phyloP scores from a whole-genome alignment of 352 stramenopile species.

The Phytophthora litchii region DNA sequence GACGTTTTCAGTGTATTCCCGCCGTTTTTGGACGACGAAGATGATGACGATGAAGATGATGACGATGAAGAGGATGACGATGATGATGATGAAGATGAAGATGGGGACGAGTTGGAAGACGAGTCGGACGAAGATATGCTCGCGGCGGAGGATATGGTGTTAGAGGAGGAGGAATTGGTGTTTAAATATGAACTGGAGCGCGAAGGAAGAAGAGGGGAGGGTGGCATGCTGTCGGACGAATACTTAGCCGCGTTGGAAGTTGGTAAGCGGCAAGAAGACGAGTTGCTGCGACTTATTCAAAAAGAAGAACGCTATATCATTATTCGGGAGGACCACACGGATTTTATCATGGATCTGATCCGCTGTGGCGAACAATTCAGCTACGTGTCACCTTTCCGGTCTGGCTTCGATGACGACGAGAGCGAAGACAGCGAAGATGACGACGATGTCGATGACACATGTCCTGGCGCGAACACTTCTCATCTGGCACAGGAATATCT shows the following conservation, averaged over 20 bases:
- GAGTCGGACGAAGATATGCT: constrained; percentile 52
- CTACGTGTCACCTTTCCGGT: constrained; percentile 56
- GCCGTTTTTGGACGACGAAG: constrained; percentile 70
- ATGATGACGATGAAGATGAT: constrained; percentile 62
- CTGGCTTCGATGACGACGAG: constrained; percentile 46
- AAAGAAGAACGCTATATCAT: constrained; percentile 87
- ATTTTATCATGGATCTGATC: constrained; percentile 85
- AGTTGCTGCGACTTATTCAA: constrained; percentile 75
- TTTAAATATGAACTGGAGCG: constrained; percentile 79
- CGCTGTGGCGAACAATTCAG: constrained; percentile 80
- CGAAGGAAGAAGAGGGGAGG: constrained; percentile 38
- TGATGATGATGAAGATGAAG: constrained; percentile 37
- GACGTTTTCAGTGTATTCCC: constrained; percentile 82
- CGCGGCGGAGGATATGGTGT: constrained; percentile 44
- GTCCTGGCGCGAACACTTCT: constrained; percentile 76
- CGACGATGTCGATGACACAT: constrained; percentile 74
- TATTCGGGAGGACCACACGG: constrained; percentile 79
- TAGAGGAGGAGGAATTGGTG: constrained; percentile 68
- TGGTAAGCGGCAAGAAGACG: constrained; percentile 68
- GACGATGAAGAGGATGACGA: constrained; percentile 62
- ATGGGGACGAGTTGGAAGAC: constrained; percentile 43
- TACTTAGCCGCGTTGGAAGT: constrained; percentile 71
- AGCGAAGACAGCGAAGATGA: constrained; percentile 53
- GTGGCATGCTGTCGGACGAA: constrained; percentile 59
- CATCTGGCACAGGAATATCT: constrained; percentile 80